Evolutionary conservation across 225 moss, liverwort and hornwort species (phyloP).

Genomic region (Polytrichum commune): DNA sequence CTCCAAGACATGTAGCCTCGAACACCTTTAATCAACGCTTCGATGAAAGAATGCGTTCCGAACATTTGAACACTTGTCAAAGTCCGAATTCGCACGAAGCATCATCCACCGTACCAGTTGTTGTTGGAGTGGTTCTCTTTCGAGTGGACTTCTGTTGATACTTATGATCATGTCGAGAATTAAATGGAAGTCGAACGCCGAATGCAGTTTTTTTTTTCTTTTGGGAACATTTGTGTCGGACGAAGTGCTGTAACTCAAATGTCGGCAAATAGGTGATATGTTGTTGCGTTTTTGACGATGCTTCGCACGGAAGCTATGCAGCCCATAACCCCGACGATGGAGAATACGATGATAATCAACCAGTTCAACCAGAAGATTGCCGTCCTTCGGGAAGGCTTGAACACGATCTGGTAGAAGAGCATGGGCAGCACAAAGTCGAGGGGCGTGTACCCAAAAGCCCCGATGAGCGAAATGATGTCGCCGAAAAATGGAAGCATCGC

Average conservation of each 20-base stretch:
- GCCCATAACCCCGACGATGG: slow-evolving; percentile 41
- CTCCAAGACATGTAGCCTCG: too few species aligned
- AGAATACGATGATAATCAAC: slow-evolving; percentile 44
- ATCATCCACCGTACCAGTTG: too few species aligned
- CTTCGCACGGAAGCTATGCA: slow-evolving; percentile 54
- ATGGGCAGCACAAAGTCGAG: slow-evolving; percentile 62
- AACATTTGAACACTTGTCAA: too few species aligned
- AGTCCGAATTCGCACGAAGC: too few species aligned
- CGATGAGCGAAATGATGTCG: slow-evolving; percentile 56
- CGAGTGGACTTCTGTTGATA: too few species aligned
- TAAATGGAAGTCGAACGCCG: too few species aligned
- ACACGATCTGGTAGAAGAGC: slow-evolving; percentile 60
- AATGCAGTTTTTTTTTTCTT: too few species aligned
- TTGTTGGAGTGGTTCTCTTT: too few species aligned
- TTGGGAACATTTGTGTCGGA: too few species aligned
- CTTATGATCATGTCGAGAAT: too few species aligned
- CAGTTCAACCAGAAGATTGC: slow-evolving; percentile 46
- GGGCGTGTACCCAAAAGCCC: slow-evolving; percentile 64
- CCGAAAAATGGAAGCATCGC: slow-evolving; percentile 70
- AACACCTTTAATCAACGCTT: too few species aligned
- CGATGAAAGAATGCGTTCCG: too few species aligned
- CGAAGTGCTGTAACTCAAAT: slow-evolving; percentile 12
- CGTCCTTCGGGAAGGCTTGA: slow-evolving; percentile 33
- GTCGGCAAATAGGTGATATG: slow-evolving; percentile 47
- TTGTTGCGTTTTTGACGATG: slow-evolving; percentile 35